Evolutionary conservation across 768 basidiomycete genomes (phyloP).

Genomic region (Kwoniella newhampshirensis): DNA sequence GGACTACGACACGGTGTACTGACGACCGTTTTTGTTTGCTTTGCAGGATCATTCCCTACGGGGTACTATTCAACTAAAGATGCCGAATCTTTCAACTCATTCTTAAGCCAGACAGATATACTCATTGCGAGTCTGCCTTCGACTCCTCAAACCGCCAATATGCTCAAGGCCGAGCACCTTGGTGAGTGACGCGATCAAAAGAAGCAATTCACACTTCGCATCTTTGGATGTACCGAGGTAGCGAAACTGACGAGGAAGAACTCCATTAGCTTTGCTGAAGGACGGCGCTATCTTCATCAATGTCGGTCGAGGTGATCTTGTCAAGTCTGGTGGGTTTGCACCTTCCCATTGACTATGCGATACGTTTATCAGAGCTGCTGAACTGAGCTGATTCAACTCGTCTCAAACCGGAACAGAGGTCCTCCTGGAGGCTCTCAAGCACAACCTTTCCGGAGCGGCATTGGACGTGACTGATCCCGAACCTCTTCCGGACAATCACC

Average conservation of each 20-base stretch:
- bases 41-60: slow-evolving; percentile 45
- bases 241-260: neutral
- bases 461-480: slow-evolving; percentile 55
- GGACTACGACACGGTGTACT: neutral
- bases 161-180: slow-evolving; percentile 40
- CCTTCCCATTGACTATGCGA: no score
- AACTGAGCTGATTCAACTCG: neutral
- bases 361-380: no score
- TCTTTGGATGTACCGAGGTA: neutral
- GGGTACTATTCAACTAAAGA: slow-evolving; percentile 47
- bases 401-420: slow-evolving; percentile 26
- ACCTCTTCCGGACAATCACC: slow-evolving; percentile 51
- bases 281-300: slow-evolving; percentile 52
- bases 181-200: no score
- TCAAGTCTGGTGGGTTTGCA: slow-evolving; percentile 43
- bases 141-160: slow-evolving; percentile 36
- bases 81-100: slow-evolving; percentile 41
- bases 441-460: slow-evolving; percentile 35
- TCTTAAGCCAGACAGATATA: slow-evolving; percentile 47
- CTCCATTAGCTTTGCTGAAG: neutral
- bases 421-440: slow-evolving; percentile 29
- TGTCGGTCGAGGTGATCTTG: slow-evolving; percentile 53
- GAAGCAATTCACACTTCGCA: no score
- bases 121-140: slow-evolving; percentile 51
- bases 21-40: neutral